Conservation (phyloP, 2,329 filamentous ascomycete genomes). For the Arachnopeziza araneosa region DNA sequence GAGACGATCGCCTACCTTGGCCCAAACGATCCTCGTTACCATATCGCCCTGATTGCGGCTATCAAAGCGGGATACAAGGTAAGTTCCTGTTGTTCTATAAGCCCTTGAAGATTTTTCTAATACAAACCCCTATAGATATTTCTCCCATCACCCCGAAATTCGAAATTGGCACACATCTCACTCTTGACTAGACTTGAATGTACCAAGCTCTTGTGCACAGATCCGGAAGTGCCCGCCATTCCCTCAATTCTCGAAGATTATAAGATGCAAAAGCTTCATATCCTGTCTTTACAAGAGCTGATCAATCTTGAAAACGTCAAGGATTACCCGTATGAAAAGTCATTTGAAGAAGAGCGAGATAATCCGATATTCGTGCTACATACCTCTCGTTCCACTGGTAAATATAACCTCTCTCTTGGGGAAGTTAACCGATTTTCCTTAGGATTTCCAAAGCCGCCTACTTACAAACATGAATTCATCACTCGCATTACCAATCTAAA, state of each 20-base stretch:
- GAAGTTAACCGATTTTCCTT: neutral
- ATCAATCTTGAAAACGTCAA: slow-evolving; percentile 12
- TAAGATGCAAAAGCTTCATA: slow-evolving; percentile 19
- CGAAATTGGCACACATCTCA: slow-evolving; percentile 28
- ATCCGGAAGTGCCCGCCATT: slow-evolving; percentile 1
- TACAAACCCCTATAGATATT: slow-evolving; percentile 22
- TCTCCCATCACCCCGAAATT: slow-evolving; percentile 34
- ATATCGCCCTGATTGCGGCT: slow-evolving; percentile 20
- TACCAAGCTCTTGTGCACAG: slow-evolving; percentile 11
- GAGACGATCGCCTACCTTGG: slow-evolving; percentile 41
- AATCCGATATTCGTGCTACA: slow-evolving; percentile 37
- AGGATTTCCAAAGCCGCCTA: slow-evolving; percentile 35
- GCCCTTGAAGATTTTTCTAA: neutral
- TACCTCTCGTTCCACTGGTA: slow-evolving; percentile 34
- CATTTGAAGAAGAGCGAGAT: slow-evolving; percentile 29
- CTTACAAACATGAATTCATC: slow-evolving; percentile 31
- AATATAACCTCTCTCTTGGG: slow-evolving; percentile 42
- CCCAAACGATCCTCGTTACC: slow-evolving; percentile 27
- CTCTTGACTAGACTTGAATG: slow-evolving; percentile 32
- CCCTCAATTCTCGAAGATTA: slow-evolving; percentile 1
- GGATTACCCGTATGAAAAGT: slow-evolving; percentile 30
- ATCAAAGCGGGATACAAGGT: slow-evolving; percentile 33
- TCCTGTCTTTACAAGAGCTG: slow-evolving; percentile 28
- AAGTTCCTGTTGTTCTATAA: neutral
- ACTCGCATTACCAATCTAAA: slow-evolving; percentile 1